Percentiles rank a stretch among this genome's conserved stretches.
phyloP scores from a whole-genome alignment of 108 stramenopile genomes.

The Epipyxis sp. region DNA sequence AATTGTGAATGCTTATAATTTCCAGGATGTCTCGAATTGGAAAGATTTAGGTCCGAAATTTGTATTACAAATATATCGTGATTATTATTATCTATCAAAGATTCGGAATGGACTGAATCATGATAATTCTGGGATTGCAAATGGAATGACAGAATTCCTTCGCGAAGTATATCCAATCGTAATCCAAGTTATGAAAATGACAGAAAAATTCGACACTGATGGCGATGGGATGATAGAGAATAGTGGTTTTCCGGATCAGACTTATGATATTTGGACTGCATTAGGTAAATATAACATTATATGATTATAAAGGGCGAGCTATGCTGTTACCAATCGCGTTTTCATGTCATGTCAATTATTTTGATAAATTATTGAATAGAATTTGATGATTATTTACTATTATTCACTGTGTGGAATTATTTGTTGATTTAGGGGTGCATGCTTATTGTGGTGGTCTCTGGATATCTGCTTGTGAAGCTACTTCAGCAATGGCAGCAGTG shows the following conservation, averaged over 20 bases:
- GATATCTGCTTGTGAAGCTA: conserved; percentile 46
- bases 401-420: too few species aligned
- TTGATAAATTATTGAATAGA: too few species aligned
- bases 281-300: too few species aligned
- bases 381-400: too few species aligned
- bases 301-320: too few species aligned
- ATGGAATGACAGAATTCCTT: conserved; percentile 14
- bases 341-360: too few species aligned
- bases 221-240: conserved; percentile 48
- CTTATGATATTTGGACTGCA: conserved; percentile 53
- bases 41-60: conserved; percentile 49
- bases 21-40: conserved; percentile 51
- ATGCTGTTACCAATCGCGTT: too few species aligned
- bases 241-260: conserved; percentile 50
- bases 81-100: neutral
- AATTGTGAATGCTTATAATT: conserved; percentile 41
- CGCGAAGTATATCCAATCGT: conserved; percentile 31
- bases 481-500: conserved; percentile 32
- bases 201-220: conserved; percentile 26
- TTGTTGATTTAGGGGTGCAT: too few species aligned
- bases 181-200: conserved; percentile 23
- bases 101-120: too few species aligned
- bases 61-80: conserved; percentile 35
- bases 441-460: conserved; percentile 50
- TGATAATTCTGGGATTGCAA: neutral